Base-by-base conservation (phyloP, 257 asterid genomes). In the Solanum dulcamara region DNA sequence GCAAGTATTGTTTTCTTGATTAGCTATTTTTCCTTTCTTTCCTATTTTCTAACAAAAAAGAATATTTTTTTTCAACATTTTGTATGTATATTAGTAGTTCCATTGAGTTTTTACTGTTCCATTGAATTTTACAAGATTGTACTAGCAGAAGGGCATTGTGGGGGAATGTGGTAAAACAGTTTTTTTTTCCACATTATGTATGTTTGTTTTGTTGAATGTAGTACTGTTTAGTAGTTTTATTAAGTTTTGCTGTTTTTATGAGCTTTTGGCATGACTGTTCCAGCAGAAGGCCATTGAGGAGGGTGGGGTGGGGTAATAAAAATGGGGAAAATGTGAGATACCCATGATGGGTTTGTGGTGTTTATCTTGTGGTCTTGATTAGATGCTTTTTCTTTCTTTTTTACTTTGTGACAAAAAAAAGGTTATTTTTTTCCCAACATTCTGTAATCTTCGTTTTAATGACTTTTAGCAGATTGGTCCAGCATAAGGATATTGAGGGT, bases 321-420 rank as follows among this genome's bases (percentile, higher is more conserved):
- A 59, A 53, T 81, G 26, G 64, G n/a, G n/a, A 37, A 53, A 50
- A 85, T 85, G 85, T 80, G 74, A 48, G n/a, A 85, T 84, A 42
- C 38, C 83, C 84, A 38, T 81, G 83, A 14, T 82, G 84, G 80
- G 86, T 48, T 93, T 70, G 83, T 84, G 81, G 83, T 89, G 44
- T 35, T 85, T 2, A 75, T 91, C 72, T 60, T 92, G 64, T 87
- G 60, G 33, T 32, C 44, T 67, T 67, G 75, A 17, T 67, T 32
- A 67, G 24, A 44, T 67, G 14, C 1, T 67, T 32, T 67, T 67
- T 15, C 12, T 64, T 64, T 30, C 37, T 14, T 13, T 64, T 28
- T 64, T 14, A 28, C 38, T 13, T 1, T 38, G 6, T n/a, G 13
- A 40, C 40, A n/a, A 72, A 72, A 22, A 22, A 38, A 40, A 2